A percentile compares a stretch with the other conserved stretches of the same genome.
phyloP scores from a whole-genome alignment of 2,329 filamentous ascomycete genomes.

The Fonsecaea pedrosoi region DNA sequence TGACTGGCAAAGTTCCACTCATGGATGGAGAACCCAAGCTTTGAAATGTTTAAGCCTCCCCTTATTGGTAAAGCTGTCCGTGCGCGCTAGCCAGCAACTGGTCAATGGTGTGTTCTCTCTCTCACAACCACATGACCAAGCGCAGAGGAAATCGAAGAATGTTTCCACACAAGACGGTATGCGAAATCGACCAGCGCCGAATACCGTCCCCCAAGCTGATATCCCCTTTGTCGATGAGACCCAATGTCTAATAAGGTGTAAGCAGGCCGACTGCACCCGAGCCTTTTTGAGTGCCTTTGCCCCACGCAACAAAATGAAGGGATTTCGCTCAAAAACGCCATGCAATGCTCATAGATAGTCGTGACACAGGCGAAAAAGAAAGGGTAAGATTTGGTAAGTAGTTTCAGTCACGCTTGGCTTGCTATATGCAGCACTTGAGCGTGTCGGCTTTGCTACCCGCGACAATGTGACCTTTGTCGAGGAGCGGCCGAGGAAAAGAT shows the following conservation, averaged over 20 bases:
- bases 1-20: slow-evolving; percentile 11
- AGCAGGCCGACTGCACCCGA: slow-evolving; percentile 29
- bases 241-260: slow-evolving; percentile 37
- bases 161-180: slow-evolving; percentile 28
- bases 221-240: slow-evolving; percentile 36
- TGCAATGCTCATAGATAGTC: slow-evolving; percentile 41
- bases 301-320: slow-evolving; percentile 29
- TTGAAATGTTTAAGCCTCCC: slow-evolving; percentile 26
- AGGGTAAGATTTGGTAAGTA: slow-evolving; percentile 26
- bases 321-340: slow-evolving; percentile 39
- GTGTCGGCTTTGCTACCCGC: slow-evolving; percentile 4
- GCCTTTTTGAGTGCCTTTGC: slow-evolving; percentile 31
- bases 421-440: slow-evolving; percentile 18
- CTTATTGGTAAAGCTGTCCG: slow-evolving; percentile 1
- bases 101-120: slow-evolving; percentile 8
- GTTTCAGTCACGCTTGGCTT: slow-evolving; percentile 17
- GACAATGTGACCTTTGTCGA: slow-evolving; percentile 31
- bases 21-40: slow-evolving; percentile 22
- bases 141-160: slow-evolving; percentile 22
- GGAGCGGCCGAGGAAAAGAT: not conserved
- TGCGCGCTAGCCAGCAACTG: slow-evolving; percentile 11
- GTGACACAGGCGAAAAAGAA: slow-evolving; percentile 33
- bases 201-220: slow-evolving; percentile 32
- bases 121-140: slow-evolving; percentile 10
- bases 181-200: slow-evolving; percentile 40